Evolutionary conservation across 2,329 filamentous ascomycete species (phyloP).

Genomic region (Beauveria rudraprayagi): DNA sequence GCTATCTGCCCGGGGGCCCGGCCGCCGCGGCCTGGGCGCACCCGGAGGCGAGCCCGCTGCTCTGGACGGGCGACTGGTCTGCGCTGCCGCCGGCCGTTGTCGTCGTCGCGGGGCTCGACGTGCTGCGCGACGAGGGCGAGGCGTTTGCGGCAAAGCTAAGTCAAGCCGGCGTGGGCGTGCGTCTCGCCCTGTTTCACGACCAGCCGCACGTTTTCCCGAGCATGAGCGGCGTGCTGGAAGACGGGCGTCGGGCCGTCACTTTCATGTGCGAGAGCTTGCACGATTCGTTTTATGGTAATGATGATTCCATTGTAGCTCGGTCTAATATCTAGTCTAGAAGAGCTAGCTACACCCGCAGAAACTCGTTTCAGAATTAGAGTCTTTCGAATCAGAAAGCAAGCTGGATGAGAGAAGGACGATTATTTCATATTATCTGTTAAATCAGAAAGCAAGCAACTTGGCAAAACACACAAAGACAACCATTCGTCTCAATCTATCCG

Average conservation of each 20-base stretch:
- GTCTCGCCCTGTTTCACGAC: constrained; percentile 42
- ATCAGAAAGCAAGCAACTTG: no score
- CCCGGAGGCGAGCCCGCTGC: constrained; percentile 42
- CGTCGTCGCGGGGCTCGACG: constrained; percentile 47
- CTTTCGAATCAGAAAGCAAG: no score
- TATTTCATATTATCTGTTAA: not conserved
- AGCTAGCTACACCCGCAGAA: not conserved
- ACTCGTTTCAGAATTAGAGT: no score
- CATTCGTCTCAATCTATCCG: no score
- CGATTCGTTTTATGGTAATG: not conserved
- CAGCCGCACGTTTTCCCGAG: constrained; percentile 52
- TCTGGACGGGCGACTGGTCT: constrained; percentile 9
- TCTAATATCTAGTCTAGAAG: not conserved
- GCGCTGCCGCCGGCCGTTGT: constrained; percentile 31
- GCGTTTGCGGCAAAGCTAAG: constrained; percentile 40
- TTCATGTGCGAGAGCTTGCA: constrained; percentile 25
- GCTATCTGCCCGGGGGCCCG: constrained; percentile 42
- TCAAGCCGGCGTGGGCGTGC: constrained; percentile 36
- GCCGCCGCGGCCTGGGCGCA: constrained; percentile 31
- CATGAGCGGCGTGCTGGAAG: constrained; percentile 47
- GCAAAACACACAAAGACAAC: no score
- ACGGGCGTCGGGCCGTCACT: constrained; percentile 42
- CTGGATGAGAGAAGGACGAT: not conserved
- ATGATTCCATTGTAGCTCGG: no score
- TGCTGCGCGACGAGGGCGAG: constrained; percentile 46